These are phyloP conservation scores for Hyphodiscus sp. DNA, from an alignment of 2,329 filamentous ascomycete genomes.

Conservation along the genomic window DNA sequence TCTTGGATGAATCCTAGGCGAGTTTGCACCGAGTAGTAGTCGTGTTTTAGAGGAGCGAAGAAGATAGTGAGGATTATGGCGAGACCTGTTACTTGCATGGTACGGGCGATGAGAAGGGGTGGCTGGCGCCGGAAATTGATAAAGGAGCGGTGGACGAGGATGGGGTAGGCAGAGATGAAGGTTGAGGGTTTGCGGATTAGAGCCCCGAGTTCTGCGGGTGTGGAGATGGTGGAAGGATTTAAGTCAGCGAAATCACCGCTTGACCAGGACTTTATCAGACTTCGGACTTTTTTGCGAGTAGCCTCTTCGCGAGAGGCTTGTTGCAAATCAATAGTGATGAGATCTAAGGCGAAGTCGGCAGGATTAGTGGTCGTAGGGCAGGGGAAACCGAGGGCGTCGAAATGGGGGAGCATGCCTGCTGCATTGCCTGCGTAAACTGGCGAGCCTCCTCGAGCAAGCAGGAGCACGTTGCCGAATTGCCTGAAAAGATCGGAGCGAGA, in stretches of 20 bases:
- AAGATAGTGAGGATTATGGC: constrained; percentile 59
- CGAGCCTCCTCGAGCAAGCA: constrained; percentile 63
- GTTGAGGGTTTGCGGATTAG: constrained; percentile 57
- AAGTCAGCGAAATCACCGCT: constrained; percentile 18
- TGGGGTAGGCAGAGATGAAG: constrained; percentile 56
- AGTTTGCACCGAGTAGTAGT: constrained; percentile 66
- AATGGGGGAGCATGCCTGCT: constrained; percentile 58
- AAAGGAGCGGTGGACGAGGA: constrained; percentile 59
- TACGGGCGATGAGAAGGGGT: constrained; percentile 55
- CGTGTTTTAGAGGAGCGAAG: constrained; percentile 63
- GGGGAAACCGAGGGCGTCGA: constrained; percentile 50
- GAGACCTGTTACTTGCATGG: constrained; percentile 60
- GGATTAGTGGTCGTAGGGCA: constrained; percentile 68
- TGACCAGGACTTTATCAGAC: constrained; percentile 54
- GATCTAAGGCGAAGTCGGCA: constrained; percentile 69
- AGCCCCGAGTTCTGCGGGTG: constrained; percentile 65
- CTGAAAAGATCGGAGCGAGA: constrained; percentile 66
- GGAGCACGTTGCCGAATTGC: constrained; percentile 64
- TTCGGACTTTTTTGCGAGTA: constrained; percentile 55
- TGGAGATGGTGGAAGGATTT: constrained; percentile 36
- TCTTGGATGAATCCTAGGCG: constrained; percentile 69
- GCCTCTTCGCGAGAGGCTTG: constrained; percentile 54
- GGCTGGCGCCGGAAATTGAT: constrained; percentile 66
- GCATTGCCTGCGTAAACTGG: constrained; percentile 62
- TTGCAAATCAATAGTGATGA: constrained; percentile 71